Evolutionary conservation across 2,329 filamentous ascomycete genomes (phyloP), one percentile per base, ranked within the genome.

Genomic region (Aspergillus sp.): DNA sequence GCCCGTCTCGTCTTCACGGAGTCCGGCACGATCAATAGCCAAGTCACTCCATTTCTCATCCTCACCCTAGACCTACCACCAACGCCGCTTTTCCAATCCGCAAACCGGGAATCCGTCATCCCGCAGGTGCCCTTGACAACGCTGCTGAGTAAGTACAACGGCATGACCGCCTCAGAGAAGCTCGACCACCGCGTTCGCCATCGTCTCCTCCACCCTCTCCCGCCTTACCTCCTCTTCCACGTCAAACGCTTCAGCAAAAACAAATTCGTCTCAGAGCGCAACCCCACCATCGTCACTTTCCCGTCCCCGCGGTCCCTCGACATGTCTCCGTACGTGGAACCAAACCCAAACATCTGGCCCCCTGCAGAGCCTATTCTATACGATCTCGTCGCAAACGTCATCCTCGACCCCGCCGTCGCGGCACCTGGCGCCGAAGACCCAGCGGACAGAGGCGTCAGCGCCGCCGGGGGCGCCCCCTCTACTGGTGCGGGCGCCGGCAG

Each of bases 241-340:
- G 80, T 96, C 66, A 96, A 96, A 67, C 86, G 91, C 47, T 98
- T 98, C 71, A 85, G 80, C 46, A 80, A 82, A 45, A 98, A 98
- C 68, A 94, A 95, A 58, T 98, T 98, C 53, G 84, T 98, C 13
- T 76, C 82, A 2, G 89, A 96, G 63, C 82, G 91, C 31, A 98
- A 98, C 58, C 91, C 89, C 1, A 98, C 91, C 7, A 98, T 98
- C 51, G 91, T 98, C 42, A 96, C 89, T 0, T 98, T 96, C 60
- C 85, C 89, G 43, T 81, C 85, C 5, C 75, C 85, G 4, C 74
- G 80, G 53, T 76, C 80, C 26, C 75, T 98, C 6, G 86, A 98
- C 57, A 80, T 95, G 68, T 73, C 79, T 4, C 86, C 88, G 0
- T 96, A 91, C 51, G 86, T 94, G 8, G 86, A 96, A 63, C 88